Conservation (phyloP, 108 stramenopile genomes). For the Skeletonema marinoi region DNA sequence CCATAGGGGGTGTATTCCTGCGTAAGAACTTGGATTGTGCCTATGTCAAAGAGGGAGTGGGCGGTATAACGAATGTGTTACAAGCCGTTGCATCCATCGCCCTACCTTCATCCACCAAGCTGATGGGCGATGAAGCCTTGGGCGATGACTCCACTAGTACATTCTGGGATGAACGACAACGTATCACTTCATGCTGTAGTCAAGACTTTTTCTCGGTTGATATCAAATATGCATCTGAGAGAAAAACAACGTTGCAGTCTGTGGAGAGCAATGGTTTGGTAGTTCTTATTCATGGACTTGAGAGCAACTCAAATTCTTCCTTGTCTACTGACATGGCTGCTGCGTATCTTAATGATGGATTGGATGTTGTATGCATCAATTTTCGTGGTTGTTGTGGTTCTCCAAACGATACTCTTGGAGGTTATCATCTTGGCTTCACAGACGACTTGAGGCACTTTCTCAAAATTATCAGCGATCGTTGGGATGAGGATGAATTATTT, state of each 20-base stretch:
- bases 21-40: slow-evolving; percentile 28
- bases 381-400: slow-evolving; percentile 86
- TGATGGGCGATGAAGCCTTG: not conserved
- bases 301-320: slow-evolving; percentile 68
- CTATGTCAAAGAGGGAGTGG: slow-evolving; percentile 27
- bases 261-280: slow-evolving; percentile 50
- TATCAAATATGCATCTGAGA: slow-evolving; percentile 45
- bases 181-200: slow-evolving; percentile 63
- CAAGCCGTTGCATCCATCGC: slow-evolving; percentile 5
- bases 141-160: not conserved
- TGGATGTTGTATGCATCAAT: slow-evolving; percentile 78
- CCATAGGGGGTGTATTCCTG: slow-evolving; percentile 59
- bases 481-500: slow-evolving; percentile 17
- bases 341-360: slow-evolving; percentile 53
- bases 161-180: slow-evolving; percentile 66
- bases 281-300: slow-evolving; percentile 75
- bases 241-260: slow-evolving; percentile 23
- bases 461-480: slow-evolving; percentile 37
- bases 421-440: slow-evolving; percentile 93
- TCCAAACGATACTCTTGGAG: slow-evolving; percentile 58
- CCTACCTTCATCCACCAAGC: not conserved
- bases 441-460: slow-evolving; percentile 82
- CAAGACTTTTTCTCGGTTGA: slow-evolving; percentile 79
- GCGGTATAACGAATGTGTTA: slow-evolving; percentile 13
- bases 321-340: slow-evolving; percentile 60